Base-by-base conservation (phyloP, 2,329 filamentous ascomycete species). In the Elsinoe arachidis region DNA sequence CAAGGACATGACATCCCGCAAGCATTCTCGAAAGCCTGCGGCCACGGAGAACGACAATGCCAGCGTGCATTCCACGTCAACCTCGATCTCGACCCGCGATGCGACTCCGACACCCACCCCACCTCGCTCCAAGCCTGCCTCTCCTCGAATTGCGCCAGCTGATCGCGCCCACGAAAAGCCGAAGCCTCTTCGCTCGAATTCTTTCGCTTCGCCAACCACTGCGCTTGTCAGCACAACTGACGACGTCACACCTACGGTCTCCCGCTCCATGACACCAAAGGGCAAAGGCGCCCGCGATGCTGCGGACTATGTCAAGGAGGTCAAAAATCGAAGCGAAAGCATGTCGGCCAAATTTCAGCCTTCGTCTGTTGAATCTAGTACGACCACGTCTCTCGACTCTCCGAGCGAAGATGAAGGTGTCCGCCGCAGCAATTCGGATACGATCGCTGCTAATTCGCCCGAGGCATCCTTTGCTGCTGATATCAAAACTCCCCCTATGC, bases 161-260 rank as follows among this genome's bases (percentile, higher is more conserved):
- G 71, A 77, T 26, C 33, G 33, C 5, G 26, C 33, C 2, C 26
- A 26, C 17, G 46, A 51, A 12, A 73, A 76, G 35, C 80, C 84
- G 30, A 80, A 77, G 63, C 74, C 76, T 1, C 75, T 86, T 59
- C 76, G 83, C 46, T 81, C 85, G 2, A 76, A 78, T 37, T 85
- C 85, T 0, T 84, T 87, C 63, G 80, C 82, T 10, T 77, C 75
- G 58, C 79, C 80, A 23, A 79, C 85, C 1, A 79, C 82, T 56
- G 85, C 88, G 1, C 74, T 85, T 17, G 80, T 91, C 5, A 83
- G 81, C 30, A 83, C 84, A 0, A 46, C 49, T 7, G 85, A 90
- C 64, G 77, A 80, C 34, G 78, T 81, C 0, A 84, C 85, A 61
- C 82, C 83, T 17, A 85, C 90, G 60, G 76, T 67, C 15, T 62